Base-by-base conservation (phyloP, 495 filamentous ascomycete species). In the Annulohypoxylon nitens region DNA sequence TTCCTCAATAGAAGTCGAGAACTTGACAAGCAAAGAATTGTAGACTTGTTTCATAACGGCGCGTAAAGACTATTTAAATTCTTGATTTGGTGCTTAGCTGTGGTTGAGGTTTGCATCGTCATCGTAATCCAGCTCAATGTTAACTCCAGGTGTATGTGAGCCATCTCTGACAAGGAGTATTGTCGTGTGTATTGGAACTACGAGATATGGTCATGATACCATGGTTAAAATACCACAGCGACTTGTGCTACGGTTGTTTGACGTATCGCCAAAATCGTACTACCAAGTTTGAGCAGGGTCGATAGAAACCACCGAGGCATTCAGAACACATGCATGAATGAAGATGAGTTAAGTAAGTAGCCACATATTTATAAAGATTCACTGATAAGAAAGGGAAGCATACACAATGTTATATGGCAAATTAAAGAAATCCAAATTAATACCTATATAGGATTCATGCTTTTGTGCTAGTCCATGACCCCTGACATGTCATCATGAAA, bases 181-280 rank as follows among this genome's bases (percentile, higher is more conserved):
- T 7, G 11, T 16, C 11, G 26, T 64, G 18, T 30, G 20, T 50
- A 59, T 14, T 16, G n/a, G 8, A 14, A 11, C 23, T 12, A 43
- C 34, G 25, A 43, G 11, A 4, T 39, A 58, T 4, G 16, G 51
- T 33, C 41, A 64, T 64, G 39, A 69, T 58, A 39, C 51, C 14
- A 37, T 34, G 10, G 16, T 33, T 2, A 47, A 61, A 30, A 48
- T 26, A 55, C 39, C 34, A 62, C 57, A 39, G 39, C 23, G 36
- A 69, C 36, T 55, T 62, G 33, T 61, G 25, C 48, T 47, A 69
- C 48, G 23, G 1, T 14, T 47, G 37, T 11, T 30, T 41, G 41
- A 18, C 16, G 39, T 48, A 62, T 16, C 10, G 23, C 23, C 37
- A 41, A 34, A 63, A 43, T 45, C 6, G 26, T 55, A 37, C 37